Evolutionary conservation across 805 yeast genomes (phyloP), one percentile per base, ranked within the genome.

Genomic region (Wickerhamiella sorbophila): DNA sequence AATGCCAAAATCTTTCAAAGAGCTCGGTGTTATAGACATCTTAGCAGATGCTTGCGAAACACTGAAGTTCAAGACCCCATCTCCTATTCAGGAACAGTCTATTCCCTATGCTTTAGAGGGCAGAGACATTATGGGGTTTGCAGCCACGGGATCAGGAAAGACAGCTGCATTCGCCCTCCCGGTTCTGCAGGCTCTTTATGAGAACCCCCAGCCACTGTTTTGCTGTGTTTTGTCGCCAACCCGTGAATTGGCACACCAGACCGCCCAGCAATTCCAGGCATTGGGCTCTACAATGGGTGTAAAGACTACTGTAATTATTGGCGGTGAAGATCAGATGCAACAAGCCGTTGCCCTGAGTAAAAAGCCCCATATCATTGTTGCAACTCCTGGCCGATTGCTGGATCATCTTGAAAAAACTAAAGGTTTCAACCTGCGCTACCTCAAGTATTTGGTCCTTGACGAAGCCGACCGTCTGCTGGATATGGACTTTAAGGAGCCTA

Each of bases 101-200:
- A 81, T 88, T 47, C 97, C 97, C 1, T 80, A 81, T 50, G 95
- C 95, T 3, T 63, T 91, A 16, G 75, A 79, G 50, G 95, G 95
- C 3, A 75, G 85, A 49, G 98, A 88, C 63, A 79, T 88, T 37
- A 86, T 88, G 55, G 98, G 98, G 12, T 70, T 88, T 47, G 98
- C 98, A 0, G 95, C 88, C 56, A 88, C 98, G 0, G 98, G 98
- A 36, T 84, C 95, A 3, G 98, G 98, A 49, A 88, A 88, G 61
- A 91, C 98, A 0, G 98, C 97, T 0, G 98, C 98, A 0, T 91
- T 91, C 68, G 96, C 97, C 6, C 75, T 91, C 40, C 98, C 98
- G 1, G 84, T 91, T 36, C 68, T 91, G 26, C 96, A 91, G 59
- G 77, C 84, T 1, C 67, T 91, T 38, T 87, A 95, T 85, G 76